These are phyloP conservation scores for Paraurostyla sp. DNA, from an alignment of 73 alveolate genomes.

Conservation along the genomic window DNA sequence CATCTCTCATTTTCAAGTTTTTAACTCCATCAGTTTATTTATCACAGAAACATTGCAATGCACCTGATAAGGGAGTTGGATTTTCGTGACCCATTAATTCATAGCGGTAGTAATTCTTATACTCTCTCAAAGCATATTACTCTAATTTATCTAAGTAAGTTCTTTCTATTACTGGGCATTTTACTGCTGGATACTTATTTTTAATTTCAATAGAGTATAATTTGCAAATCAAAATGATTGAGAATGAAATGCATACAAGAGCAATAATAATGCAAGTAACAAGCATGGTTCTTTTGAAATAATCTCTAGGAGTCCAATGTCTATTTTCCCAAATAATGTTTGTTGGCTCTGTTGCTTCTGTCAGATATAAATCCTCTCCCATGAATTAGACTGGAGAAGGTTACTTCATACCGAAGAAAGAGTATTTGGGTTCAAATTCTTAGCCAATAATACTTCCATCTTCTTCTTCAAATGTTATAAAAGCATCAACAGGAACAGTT, in stretches of 20 bases:
- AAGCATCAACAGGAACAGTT: constrained; percentile 51
- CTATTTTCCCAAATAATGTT: constrained; percentile 75
- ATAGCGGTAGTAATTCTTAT: neutral
- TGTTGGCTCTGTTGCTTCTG: constrained; percentile 68
- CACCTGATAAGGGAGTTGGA: constrained; percentile 36
- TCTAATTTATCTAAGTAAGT: neutral
- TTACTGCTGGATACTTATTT: constrained; percentile 27
- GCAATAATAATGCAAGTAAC: neutral
- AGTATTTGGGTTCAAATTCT: neutral
- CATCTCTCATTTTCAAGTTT: neutral
- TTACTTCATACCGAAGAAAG: neutral
- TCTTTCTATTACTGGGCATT: neutral
- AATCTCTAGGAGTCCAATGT: constrained; percentile 50
- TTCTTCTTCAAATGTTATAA: constrained; percentile 60
- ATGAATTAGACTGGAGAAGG: neutral
- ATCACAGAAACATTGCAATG: constrained; percentile 43
- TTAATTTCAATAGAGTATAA: neutral
- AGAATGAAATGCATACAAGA: constrained; percentile 22
- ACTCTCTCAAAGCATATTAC: constrained; percentile 50
- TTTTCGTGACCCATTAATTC: neutral
- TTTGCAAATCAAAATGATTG: constrained; percentile 37
- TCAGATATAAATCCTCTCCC: neutral
- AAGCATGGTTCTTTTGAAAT: neutral
- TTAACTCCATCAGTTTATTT: neutral
- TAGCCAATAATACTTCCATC: constrained; percentile 11